These are phyloP conservation scores for Blastocystis sp. DNA, from an alignment of 352 stramenopile genomes.

Conservation along the genomic window DNA sequence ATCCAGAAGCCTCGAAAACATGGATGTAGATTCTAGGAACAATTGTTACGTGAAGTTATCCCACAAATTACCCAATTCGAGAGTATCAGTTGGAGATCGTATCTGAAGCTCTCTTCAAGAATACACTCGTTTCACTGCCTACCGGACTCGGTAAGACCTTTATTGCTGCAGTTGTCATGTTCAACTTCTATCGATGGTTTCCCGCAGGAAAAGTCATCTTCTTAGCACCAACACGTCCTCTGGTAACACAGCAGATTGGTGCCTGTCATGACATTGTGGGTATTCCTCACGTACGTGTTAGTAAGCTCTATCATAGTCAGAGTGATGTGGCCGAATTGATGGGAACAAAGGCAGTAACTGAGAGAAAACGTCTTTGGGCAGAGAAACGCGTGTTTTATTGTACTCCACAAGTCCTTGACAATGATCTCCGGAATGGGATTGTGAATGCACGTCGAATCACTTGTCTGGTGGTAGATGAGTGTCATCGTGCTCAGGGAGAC, in stretches of 20 bases:
- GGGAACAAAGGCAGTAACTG: slow-evolving; percentile 72
- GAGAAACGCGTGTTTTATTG: slow-evolving; percentile 92
- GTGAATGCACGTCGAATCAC: slow-evolving; percentile 77
- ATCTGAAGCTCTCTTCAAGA: slow-evolving; percentile 83
- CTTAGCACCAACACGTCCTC: slow-evolving; percentile 89
- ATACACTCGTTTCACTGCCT: slow-evolving; percentile 94
- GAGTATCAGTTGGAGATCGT: slow-evolving; percentile 89
- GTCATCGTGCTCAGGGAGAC: slow-evolving; percentile 87
- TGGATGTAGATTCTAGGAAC: slow-evolving; percentile 2
- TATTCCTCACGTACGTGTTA: slow-evolving; percentile 72
- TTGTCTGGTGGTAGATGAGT: slow-evolving; percentile 93
- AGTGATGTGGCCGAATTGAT: slow-evolving; percentile 71
- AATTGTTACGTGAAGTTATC: slow-evolving; percentile 67
- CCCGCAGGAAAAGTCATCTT: slow-evolving; percentile 85
- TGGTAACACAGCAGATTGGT: slow-evolving; percentile 93
- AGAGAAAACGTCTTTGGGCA: slow-evolving; percentile 77
- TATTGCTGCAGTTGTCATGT: slow-evolving; percentile 97
- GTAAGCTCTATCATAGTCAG: not conserved
- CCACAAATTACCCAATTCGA: slow-evolving; percentile 79
- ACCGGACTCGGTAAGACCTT: slow-evolving; percentile 98
- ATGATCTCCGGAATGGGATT: slow-evolving; percentile 45
- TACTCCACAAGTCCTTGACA: slow-evolving; percentile 81
- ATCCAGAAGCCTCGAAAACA: slow-evolving; percentile 23
- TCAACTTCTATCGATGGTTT: slow-evolving; percentile 98
- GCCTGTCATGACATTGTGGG: slow-evolving; percentile 82